These are phyloP conservation scores for Suillus alpinus DNA, from an alignment of 768 basidiomycete genomes.

Conservation along the genomic window DNA sequence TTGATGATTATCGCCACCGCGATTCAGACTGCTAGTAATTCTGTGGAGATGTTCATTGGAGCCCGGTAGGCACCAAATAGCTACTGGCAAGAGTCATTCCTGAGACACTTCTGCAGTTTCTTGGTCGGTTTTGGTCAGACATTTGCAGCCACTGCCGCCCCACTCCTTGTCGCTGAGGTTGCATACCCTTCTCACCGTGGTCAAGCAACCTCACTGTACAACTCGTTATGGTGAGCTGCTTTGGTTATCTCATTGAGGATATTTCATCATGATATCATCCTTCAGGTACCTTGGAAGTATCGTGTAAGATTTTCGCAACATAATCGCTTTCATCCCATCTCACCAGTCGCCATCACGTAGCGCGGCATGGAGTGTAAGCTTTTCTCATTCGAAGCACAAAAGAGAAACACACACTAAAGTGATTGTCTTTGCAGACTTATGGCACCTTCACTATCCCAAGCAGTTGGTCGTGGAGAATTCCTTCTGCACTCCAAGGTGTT, in stretches of 20 bases:
- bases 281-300: slow-evolving; percentile 33
- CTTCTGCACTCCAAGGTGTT: slow-evolving; percentile 14
- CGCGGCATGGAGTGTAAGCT: slow-evolving; percentile 58
- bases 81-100: not conserved
- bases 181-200: slow-evolving; percentile 49
- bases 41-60: slow-evolving; percentile 43
- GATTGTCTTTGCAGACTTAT: slow-evolving; percentile 11
- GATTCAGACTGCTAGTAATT: slow-evolving; percentile 37
- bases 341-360: slow-evolving; percentile 22
- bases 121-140: slow-evolving; percentile 43
- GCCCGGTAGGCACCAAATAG: slow-evolving; percentile 30
- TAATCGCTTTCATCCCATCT: not conserved
- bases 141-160: slow-evolving; percentile 16
- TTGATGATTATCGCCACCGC: slow-evolving; percentile 40
- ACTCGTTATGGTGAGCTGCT: slow-evolving; percentile 39
- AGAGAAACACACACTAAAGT: too few species aligned
- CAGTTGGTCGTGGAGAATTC: slow-evolving; percentile 20
- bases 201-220: slow-evolving; percentile 42
- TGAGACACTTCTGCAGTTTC: slow-evolving; percentile 20
- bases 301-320: not conserved
- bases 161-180: too few species aligned
- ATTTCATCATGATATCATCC: slow-evolving; percentile 13
- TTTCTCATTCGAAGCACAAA: not conserved
- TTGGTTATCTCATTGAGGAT: not conserved
- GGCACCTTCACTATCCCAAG: slow-evolving; percentile 12